Percentiles rank a stretch among this genome's conserved stretches.
phyloP scores from a whole-genome alignment of 495 filamentous ascomycete species.

The Chaetomium tenue region DNA sequence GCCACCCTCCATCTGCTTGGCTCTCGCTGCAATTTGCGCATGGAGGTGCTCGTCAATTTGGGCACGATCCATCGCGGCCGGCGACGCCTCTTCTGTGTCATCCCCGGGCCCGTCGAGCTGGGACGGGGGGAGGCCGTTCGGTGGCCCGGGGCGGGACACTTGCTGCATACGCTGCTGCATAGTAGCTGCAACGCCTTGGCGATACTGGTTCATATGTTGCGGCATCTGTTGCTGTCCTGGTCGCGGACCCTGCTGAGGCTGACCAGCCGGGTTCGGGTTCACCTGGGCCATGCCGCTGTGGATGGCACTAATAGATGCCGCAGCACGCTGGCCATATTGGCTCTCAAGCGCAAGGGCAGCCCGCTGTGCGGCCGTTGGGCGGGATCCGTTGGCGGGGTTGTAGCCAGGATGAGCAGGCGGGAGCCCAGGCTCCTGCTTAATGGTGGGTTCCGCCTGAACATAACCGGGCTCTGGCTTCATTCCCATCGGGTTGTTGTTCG shows the following conservation, averaged over 20 bases:
- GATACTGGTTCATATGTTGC: conserved; percentile 35
- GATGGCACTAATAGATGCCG: conserved; percentile 60
- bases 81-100: conserved; percentile 44
- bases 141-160: conserved; percentile 35
- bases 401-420: conserved; percentile 20
- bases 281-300: conserved; percentile 33
- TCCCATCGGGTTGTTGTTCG: conserved; percentile 44
- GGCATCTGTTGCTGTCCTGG: conserved; percentile 42
- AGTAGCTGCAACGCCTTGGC: conserved; percentile 22
- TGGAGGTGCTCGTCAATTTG: conserved; percentile 62
- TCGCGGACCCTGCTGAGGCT: conserved; percentile 38
- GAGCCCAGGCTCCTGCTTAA: conserved; percentile 42
- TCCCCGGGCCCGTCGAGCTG: conserved; percentile 54
- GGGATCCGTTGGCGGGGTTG: conserved; percentile 20
- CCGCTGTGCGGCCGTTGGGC: conserved; percentile 56
- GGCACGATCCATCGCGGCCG: conserved; percentile 49
- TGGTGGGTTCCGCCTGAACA: conserved; percentile 44
- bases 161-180: conserved; percentile 45
- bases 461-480: conserved; percentile 77
- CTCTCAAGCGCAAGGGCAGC: conserved; percentile 66
- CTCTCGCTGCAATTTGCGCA: conserved; percentile 64
- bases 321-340: conserved; percentile 70
- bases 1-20: conserved; percentile 70
- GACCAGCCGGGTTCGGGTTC: conserved; percentile 22
- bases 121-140: conserved; percentile 43